Evolutionary conservation across 768 basidiomycete genomes (phyloP), one percentile per base, ranked within the genome.

Genomic region (Suillus cothurnatus): DNA sequence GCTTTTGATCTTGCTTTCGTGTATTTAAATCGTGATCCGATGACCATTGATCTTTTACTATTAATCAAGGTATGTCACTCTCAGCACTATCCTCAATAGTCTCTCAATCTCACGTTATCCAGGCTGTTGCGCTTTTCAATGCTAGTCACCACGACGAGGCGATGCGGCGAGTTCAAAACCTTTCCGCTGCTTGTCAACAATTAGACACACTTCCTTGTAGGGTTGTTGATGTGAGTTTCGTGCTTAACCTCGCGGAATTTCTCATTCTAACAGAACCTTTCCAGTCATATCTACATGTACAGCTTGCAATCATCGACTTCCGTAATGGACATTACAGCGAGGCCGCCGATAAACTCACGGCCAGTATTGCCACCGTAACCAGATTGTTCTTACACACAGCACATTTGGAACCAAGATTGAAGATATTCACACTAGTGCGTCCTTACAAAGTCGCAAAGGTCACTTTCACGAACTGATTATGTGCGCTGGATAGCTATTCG

Each of bases 71-170:
- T 28, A 15, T 23, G 47, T 23, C 23, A 28, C 49, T 50, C 8
- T 26, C 7, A 17, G 49, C 15, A 15, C 49, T 50, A 17, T 50
- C 23, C 28, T 50, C 15, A 28, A 50, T 28, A 17, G 7, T 8
- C 15, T 17, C 8, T 28, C 49, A 26, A 50, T 50, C 7, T 26
- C 6, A 15, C 15, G 23, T 23, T 23, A 6, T 49, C 4, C 12
- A 50, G 49, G 49, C 49, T 50, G 49, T 50, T 50, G 26, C 49
- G 15, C 49, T 50, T 28, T 50, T 50, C 26, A 50, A 50, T 50
- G 49, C 49, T 8, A 7, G 26, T 50, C 49, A 26, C 26, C 49
- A 50, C 7, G 49, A 50, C 17, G 49, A 50, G 26, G 49, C 26
- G 17, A 4, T 50, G 26, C 49, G 49, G 15, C 49, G 49, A 50